phyloP scores from a whole-genome alignment of 2,329 filamentous ascomycete species.

The Trichoderma koningiopsis region DNA sequence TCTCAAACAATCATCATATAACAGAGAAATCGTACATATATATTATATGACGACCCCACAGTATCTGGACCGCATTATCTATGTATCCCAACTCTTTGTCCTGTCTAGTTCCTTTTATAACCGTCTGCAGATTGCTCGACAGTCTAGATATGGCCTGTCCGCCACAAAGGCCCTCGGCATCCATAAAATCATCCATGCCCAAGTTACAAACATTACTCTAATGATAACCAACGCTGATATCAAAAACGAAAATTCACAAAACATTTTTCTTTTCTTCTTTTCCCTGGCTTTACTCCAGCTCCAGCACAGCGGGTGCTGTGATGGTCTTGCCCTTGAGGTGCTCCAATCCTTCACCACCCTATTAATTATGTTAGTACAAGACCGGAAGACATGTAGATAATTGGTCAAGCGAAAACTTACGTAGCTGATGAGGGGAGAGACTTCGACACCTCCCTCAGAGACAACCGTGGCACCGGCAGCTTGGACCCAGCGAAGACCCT shows the following conservation, averaged over 20 bases:
- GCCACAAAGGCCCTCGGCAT: neutral
- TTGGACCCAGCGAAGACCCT: conserved; percentile 84
- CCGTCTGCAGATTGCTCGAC: conserved; percentile 14
- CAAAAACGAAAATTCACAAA: conserved; percentile 7
- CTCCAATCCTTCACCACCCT: conserved; percentile 66
- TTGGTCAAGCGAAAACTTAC: conserved; percentile 59
- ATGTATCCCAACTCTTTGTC: neutral
- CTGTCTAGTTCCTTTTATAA: neutral
- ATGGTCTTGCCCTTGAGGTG: conserved; percentile 56
- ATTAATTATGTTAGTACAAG: conserved; percentile 21
- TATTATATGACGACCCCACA: neutral
- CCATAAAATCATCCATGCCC: conserved; percentile 15
- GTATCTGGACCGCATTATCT: neutral
- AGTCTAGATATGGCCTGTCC: conserved; percentile 3
- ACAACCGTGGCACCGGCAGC: conserved; percentile 75
- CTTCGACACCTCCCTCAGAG: conserved; percentile 74
- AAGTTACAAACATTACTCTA: conserved; percentile 15
- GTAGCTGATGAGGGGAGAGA: conserved; percentile 93
- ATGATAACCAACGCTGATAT: conserved; percentile 23
- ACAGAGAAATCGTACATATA: neutral
- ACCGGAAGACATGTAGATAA: neutral
- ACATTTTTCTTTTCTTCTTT: neutral
- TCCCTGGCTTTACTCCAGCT: conserved; percentile 42
- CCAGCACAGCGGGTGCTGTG: conserved; percentile 55
- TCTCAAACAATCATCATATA: neutral